Evolutionary conservation across 179 eudicot genomes (phyloP).

Genomic region (Camellia oleifera): DNA sequence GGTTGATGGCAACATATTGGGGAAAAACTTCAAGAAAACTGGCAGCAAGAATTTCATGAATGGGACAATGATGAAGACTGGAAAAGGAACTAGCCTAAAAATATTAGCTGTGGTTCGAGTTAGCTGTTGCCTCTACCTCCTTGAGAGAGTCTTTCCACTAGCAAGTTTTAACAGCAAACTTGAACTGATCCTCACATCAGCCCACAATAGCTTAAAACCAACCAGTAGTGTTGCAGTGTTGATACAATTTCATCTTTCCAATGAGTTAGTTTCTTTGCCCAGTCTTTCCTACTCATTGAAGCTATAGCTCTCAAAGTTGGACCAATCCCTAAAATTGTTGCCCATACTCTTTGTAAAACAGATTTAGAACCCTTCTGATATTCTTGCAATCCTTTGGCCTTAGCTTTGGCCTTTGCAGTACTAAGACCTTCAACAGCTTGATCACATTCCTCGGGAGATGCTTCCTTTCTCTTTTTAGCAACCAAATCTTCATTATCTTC

Average conservation of each 20-base stretch:
- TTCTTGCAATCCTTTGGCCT: constrained; percentile 54
- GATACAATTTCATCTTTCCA: constrained; percentile 79
- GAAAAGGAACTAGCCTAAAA: constrained; percentile 85
- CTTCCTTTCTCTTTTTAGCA: constrained; percentile 61
- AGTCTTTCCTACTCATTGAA: constrained; percentile 83
- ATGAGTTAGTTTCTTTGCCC: constrained; percentile 66
- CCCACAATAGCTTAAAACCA: constrained; percentile 71
- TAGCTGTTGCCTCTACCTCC: constrained; percentile 90
- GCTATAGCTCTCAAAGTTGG: constrained; percentile 68
- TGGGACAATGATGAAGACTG: constrained; percentile 80
- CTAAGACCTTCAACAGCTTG: constrained; percentile 72
- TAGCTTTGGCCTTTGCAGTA: constrained; percentile 71
- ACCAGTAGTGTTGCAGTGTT: constrained; percentile 73
- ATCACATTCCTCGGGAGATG: constrained; percentile 87
- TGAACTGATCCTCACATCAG: constrained; percentile 70
- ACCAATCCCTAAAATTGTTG: constrained; percentile 56
- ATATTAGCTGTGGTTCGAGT: constrained; percentile 91
- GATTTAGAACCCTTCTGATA: constrained; percentile 37
- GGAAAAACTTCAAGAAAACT: constrained; percentile 75
- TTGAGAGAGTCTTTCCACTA: constrained; percentile 72
- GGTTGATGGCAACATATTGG: constrained; percentile 90
- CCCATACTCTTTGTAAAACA: constrained; percentile 46
- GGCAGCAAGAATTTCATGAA: constrained; percentile 92
- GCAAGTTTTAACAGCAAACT: constrained; percentile 74
- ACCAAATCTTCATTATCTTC: constrained; percentile 47